Percentiles rank a stretch among this genome's conserved stretches.
phyloP scores from a whole-genome alignment of 345 rosid genomes.

The Dovyalis caffra region DNA sequence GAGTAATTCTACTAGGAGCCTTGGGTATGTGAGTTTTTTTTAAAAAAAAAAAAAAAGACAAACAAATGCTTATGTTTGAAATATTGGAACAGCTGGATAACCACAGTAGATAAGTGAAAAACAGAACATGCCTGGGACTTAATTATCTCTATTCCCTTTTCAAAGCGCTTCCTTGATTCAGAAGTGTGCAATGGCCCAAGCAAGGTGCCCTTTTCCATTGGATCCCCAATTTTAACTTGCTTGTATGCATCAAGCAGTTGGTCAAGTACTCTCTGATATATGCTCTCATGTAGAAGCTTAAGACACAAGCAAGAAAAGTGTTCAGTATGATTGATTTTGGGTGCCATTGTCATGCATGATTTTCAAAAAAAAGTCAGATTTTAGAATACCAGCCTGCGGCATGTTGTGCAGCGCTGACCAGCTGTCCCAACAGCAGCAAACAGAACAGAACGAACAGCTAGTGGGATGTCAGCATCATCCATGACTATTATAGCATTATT shows the following conservation, averaged over 20 bases:
- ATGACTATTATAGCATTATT: constrained; percentile 92
- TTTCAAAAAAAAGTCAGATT: constrained; percentile 12
- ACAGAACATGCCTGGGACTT: constrained; percentile 71
- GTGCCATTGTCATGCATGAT: not conserved
- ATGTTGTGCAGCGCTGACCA: constrained; percentile 98
- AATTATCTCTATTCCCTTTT: constrained; percentile 76
- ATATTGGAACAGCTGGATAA: not conserved
- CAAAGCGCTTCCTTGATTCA: constrained; percentile 66
- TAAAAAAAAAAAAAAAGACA: no score
- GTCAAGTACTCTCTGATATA: constrained; percentile 66
- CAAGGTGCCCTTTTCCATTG: constrained; percentile 77
- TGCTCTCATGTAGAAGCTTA: constrained; percentile 85
- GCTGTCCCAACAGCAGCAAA: constrained; percentile 99
- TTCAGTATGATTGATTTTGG: constrained; percentile 6
- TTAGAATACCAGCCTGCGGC: constrained; percentile 87
- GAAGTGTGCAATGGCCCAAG: constrained; percentile 88
- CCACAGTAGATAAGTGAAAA: constrained; percentile 1
- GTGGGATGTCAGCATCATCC: constrained; percentile 85
- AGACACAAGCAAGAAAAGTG: constrained; percentile 24
- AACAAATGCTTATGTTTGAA: not conserved
- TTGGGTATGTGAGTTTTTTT: no score
- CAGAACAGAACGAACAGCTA: constrained; percentile 83
- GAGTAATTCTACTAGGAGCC: no score
- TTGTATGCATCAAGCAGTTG: constrained; percentile 71
- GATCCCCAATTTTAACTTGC: constrained; percentile 91